Evolutionary conservation across 352 stramenopile species (phyloP), one percentile per base, ranked within the genome.

Genomic region (Globisporangium megalacanthum): DNA sequence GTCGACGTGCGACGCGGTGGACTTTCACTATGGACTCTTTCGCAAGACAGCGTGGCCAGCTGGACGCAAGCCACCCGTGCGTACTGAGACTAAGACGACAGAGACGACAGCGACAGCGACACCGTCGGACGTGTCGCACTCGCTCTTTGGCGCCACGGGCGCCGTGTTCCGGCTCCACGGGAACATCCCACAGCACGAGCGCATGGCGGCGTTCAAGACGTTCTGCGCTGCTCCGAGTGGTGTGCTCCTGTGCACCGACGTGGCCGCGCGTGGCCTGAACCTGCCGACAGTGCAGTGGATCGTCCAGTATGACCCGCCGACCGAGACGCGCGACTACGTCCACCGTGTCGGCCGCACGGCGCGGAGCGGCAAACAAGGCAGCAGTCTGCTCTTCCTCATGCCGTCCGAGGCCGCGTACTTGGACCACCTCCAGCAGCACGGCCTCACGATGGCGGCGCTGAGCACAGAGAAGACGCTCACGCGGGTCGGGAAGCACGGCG

Each of bases 311-410:
- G 97, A 99, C 77, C 97, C 97, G 22, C 97, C 97, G 53, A 95
- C 99, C 89, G 96, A 99, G 79, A 95, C 97, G 20, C 94, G 95
- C 62, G 97, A 99, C 72, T 99, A 99, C 79, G 99, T 99, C 62
- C 94, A 98, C 61, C 79, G 87, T 62, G 83, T 95, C 9, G 84
- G 84, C 69, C 82, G 86, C 76, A 92, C 79, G 17, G 83, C 91
- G 36, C 86, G 93, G 72, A 93, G 94, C 53, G 77, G 87, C 19
- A 94, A 78, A 29, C 63, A 92, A 45, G 97, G 97, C 31, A 95
- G 95, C 67, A 97, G 95, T 71, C 63, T 99, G 22, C 66, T 99
- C 15, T 99, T 99, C 68, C 68, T 99, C 50, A 85, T 98, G 72
- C 97, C 97, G 29, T 98, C 94, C 19, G 97, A 99, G 68, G 82